These are phyloP conservation scores for grape (Vitis vinifera) DNA, from an alignment of 164 flowering plant genomes.

Conservation along the genomic window DNA sequence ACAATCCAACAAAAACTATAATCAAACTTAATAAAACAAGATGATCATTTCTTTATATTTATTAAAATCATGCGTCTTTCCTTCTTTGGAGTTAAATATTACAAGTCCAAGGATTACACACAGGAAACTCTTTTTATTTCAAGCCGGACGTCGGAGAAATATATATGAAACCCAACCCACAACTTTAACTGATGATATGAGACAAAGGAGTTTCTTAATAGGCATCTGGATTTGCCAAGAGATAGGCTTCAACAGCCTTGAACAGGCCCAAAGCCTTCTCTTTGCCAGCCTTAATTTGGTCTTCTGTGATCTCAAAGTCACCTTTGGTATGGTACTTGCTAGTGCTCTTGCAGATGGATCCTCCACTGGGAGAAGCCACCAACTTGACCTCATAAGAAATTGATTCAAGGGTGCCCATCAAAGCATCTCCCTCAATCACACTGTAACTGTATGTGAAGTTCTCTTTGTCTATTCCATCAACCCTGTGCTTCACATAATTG, in stretches of 20 bases:
- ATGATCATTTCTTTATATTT: too few species aligned
- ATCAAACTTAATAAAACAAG: too few species aligned
- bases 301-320: constrained; percentile 20
- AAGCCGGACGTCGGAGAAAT: too few species aligned
- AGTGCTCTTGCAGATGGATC: constrained; percentile 19
- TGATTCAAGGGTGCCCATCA: constrained; percentile 15
- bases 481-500: constrained; percentile 17
- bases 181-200: too few species aligned
- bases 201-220: background rate
- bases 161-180: too few species aligned
- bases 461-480: constrained; percentile 23
- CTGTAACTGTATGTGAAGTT: constrained; percentile 23
- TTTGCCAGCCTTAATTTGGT: constrained; percentile 15
- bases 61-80: too few species aligned
- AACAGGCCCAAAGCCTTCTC: constrained; percentile 24
- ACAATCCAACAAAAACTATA: too few species aligned
- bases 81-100: too few species aligned
- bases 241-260: constrained; percentile 20
- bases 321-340: constrained; percentile 18
- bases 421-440: constrained; percentile 20
- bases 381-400: constrained; percentile 9
- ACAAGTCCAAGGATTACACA: too few species aligned
- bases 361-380: constrained; percentile 7
- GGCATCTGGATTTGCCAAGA: background rate
- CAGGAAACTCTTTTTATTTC: too few species aligned